Evolutionary conservation across 2,329 filamentous ascomycete genomes (phyloP).

Genomic region (Thelonectria blattea): DNA sequence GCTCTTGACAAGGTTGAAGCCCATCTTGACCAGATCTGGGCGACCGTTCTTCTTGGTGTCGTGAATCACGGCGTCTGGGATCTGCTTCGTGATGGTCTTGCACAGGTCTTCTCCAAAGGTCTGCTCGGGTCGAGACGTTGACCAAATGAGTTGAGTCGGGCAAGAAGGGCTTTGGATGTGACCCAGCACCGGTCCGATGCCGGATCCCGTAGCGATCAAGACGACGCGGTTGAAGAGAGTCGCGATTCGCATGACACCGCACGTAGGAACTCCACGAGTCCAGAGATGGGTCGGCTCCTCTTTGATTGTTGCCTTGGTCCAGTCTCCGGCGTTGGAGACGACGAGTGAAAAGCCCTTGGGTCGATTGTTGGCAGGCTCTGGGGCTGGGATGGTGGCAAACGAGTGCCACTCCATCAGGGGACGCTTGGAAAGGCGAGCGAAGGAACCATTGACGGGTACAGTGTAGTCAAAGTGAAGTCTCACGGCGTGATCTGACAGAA

Average conservation of each 20-base stretch:
- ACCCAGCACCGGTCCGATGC: constrained; percentile 72
- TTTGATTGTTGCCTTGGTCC: constrained; percentile 71
- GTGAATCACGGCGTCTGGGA: constrained; percentile 69
- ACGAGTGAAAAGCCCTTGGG: constrained; percentile 67
- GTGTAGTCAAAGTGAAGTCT: constrained; percentile 73
- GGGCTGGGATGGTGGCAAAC: constrained; percentile 74
- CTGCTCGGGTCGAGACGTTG: constrained; percentile 63
- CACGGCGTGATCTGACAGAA: constrained; percentile 75
- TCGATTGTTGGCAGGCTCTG: constrained; percentile 40
- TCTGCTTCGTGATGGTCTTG: constrained; percentile 59
- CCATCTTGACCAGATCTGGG: constrained; percentile 59
- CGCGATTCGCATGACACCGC: constrained; percentile 71
- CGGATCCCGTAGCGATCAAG: constrained; percentile 74
- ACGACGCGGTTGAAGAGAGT: constrained; percentile 70
- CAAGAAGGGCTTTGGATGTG: constrained; percentile 58
- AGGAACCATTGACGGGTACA: constrained; percentile 56
- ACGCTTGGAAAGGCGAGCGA: constrained; percentile 62
- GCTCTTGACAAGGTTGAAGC: constrained; percentile 60
- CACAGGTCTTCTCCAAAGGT: constrained; percentile 68
- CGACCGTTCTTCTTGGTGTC: constrained; percentile 67
- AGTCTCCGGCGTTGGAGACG: constrained; percentile 76
- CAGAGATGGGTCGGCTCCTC: constrained; percentile 66
- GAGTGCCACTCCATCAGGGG: constrained; percentile 76
- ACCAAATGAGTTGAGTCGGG: constrained; percentile 70
- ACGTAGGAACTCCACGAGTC: constrained; percentile 70